These are phyloP conservation scores for Liriodendron chinense DNA, from an alignment of 164 flowering plant genomes.

Conservation along the genomic window DNA sequence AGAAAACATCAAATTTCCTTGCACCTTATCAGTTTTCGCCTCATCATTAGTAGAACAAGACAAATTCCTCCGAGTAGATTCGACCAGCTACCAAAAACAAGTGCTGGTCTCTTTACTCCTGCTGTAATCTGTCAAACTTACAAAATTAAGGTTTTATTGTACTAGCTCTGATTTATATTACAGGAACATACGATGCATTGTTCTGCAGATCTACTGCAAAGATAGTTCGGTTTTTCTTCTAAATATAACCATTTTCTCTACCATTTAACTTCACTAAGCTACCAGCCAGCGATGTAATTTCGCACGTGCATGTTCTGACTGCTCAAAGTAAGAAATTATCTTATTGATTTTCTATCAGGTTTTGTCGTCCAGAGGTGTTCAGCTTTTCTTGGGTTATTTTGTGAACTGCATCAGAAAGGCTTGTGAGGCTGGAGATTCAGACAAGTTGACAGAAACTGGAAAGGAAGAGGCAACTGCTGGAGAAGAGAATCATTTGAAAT, in stretches of 20 bases:
- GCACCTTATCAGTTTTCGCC: no score
- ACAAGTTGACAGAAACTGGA: conserved; percentile 12
- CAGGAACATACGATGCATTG: not conserved
- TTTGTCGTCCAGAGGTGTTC: conserved; percentile 77
- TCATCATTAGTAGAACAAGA: no score
- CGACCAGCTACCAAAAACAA: no score
- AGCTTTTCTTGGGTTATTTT: conserved; percentile 75
- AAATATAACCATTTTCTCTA: not conserved
- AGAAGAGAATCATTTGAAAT: conserved; percentile 29
- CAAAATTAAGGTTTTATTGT: not conserved
- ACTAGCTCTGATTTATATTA: not conserved
- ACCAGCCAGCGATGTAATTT: not conserved
- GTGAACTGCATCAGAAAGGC: conserved; percentile 62
- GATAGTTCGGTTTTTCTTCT: not conserved
- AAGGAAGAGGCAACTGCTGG: conserved; percentile 11
- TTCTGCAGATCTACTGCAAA: not conserved
- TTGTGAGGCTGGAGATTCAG: conserved; percentile 25
- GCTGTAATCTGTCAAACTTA: not conserved
- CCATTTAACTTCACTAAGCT: not conserved
- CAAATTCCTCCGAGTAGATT: no score
- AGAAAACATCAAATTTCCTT: no score
- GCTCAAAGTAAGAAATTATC: not conserved
- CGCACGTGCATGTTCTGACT: not conserved
- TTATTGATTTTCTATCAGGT: conserved; percentile 42
- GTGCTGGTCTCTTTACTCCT: no score